phyloP scores from a whole-genome alignment of 768 basidiomycete species.

The Stropharia rugosoannulata region DNA sequence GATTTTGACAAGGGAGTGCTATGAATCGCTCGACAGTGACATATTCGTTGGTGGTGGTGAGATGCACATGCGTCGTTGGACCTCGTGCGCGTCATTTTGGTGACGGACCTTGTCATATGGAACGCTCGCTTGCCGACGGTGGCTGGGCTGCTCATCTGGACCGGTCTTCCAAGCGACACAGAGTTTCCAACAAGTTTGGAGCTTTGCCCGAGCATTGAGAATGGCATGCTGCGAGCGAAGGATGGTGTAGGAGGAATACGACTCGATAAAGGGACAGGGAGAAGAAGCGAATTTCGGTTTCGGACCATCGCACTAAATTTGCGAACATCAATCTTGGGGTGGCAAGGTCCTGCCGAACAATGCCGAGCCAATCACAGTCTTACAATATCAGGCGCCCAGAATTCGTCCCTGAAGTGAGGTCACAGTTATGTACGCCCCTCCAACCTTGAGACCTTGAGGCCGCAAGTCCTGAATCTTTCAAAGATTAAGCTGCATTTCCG shows the following conservation, averaged over 20 bases:
- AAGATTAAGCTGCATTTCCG: too few relatives aligned
- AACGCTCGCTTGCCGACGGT: not conserved
- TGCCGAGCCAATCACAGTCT: too few relatives aligned
- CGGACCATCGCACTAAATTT: not conserved
- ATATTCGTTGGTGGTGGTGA: too few relatives aligned
- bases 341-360: too few relatives aligned
- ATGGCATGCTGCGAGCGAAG: not conserved
- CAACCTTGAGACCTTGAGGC: too few relatives aligned
- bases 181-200: not conserved
- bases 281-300: not conserved
- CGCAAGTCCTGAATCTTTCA: too few relatives aligned
- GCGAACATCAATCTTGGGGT: not conserved
- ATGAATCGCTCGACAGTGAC: too few relatives aligned
- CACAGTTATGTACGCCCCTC: too few relatives aligned
- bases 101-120: not conserved
- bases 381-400: too few relatives aligned
- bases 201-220: conserved; percentile 7
- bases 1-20: too few relatives aligned
- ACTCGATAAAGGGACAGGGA: not conserved
- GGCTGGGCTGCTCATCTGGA: not conserved
- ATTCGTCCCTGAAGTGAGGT: too few relatives aligned
- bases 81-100: not conserved
- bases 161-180: not conserved
- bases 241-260: not conserved
- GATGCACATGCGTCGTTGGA: too few relatives aligned